These are phyloP conservation scores for Hypoxylon lienhwacheense DNA, from an alignment of 495 filamentous ascomycete genomes.

Conservation along the genomic window DNA sequence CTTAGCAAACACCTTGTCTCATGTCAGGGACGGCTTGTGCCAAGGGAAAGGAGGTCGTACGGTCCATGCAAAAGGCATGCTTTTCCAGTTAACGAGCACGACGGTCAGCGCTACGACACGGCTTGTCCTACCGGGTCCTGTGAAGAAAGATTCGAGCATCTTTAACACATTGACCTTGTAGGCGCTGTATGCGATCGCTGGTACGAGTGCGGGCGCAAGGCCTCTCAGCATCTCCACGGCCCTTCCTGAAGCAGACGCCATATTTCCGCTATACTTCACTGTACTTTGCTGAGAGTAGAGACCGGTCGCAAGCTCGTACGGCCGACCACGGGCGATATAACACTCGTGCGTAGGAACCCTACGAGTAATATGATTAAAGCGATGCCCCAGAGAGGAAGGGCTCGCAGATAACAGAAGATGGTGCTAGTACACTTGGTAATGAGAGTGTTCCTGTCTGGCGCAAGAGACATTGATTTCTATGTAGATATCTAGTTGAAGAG, in stretches of 20 bases:
- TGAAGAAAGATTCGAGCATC: conserved; percentile 47
- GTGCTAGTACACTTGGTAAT: conserved; percentile 42
- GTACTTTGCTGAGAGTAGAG: not conserved
- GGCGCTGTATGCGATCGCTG: conserved; percentile 44
- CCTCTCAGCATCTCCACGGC: conserved; percentile 40
- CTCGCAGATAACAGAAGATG: conserved; percentile 44
- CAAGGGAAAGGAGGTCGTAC: conserved; percentile 50
- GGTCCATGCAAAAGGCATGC: conserved; percentile 74
- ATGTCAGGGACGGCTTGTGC: not conserved
- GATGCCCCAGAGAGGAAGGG: conserved; percentile 45
- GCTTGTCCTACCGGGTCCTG: conserved; percentile 52
- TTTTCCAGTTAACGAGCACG: conserved; percentile 67
- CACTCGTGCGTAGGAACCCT: conserved; percentile 32
- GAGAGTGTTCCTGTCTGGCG: conserved; percentile 20
- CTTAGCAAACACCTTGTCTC: not conserved
- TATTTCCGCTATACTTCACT: conserved; percentile 20
- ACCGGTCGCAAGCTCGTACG: not conserved
- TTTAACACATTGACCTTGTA: conserved; percentile 45
- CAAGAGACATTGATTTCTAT: conserved; percentile 36
- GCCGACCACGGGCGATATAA: conserved; percentile 9
- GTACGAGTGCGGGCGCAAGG: conserved; percentile 40
- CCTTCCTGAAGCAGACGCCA: conserved; percentile 47
- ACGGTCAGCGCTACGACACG: conserved; percentile 55
- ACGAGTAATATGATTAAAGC: conserved; percentile 40
- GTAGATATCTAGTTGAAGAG: no score